These are phyloP conservation scores for Paraphaeosphaeria sporulosa DNA, from an alignment of 2,329 filamentous ascomycete genomes.

Conservation along the genomic window DNA sequence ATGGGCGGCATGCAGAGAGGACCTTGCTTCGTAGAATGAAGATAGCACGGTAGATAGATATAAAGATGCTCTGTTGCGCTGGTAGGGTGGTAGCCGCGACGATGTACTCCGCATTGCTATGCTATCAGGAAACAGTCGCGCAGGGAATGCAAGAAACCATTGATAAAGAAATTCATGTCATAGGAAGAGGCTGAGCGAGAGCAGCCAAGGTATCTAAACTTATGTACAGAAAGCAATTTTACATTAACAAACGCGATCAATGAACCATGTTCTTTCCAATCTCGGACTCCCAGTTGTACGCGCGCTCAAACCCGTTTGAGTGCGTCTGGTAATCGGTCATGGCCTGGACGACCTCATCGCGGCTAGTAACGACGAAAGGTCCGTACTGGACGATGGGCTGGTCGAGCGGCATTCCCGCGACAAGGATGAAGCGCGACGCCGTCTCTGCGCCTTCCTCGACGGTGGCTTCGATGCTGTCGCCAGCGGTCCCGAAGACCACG, in stretches of 20 bases:
- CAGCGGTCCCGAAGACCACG: conserved; percentile 82
- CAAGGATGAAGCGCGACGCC: conserved; percentile 69
- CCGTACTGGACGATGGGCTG: conserved; percentile 52
- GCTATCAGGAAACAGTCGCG: background rate
- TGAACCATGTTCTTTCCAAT: conserved; percentile 61
- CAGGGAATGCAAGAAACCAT: background rate
- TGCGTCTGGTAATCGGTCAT: conserved; percentile 48
- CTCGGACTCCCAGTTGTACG: conserved; percentile 76
- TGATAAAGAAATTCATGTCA: background rate
- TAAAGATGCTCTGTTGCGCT: background rate
- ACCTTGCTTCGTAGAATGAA: background rate
- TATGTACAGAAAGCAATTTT: background rate
- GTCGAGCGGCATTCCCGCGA: conserved; percentile 71
- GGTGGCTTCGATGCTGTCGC: conserved; percentile 76
- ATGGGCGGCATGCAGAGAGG: background rate
- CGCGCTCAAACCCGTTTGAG: conserved; percentile 63
- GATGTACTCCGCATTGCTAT: background rate
- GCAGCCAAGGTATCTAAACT: conserved; percentile 9
- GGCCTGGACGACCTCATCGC: conserved; percentile 48
- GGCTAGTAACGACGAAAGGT: conserved; percentile 47
- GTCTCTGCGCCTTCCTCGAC: conserved; percentile 71
- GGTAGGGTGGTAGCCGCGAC: background rate
- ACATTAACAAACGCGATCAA: conserved; percentile 12
- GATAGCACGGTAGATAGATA: background rate
- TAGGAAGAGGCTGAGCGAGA: background rate